Percentiles rank a stretch among this genome's conserved stretches.
Conservation (phyloP, 2,329 filamentous ascomycete genomes). For the Arthrobotrys sphaeroides region DNA sequence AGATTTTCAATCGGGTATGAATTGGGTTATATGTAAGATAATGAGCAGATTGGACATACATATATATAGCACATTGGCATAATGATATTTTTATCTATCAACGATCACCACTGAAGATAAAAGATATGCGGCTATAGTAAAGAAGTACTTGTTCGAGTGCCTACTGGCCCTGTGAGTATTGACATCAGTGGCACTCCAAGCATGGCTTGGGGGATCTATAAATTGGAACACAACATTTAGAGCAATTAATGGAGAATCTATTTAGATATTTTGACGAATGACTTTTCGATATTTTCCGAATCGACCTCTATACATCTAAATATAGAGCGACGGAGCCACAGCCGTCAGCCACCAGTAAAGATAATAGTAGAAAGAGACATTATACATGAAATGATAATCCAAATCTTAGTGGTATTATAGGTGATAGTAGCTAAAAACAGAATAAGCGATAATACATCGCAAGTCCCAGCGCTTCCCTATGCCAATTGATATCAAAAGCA, state of each 20-base stretch:
- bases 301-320: too few species aligned
- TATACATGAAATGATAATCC: constrained; percentile 1
- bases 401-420: constrained; percentile 2
- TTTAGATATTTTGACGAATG: too few species aligned
- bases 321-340: background rate
- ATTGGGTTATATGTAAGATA: constrained; percentile 14
- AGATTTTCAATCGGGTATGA: background rate
- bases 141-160: too few species aligned
- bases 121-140: constrained; percentile 3
- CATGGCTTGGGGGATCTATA: too few species aligned
- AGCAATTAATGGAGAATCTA: too few species aligned
- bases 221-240: too few species aligned
- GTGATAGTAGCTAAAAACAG: constrained; percentile 29
- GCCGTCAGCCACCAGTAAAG: constrained; percentile 9
- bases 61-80: background rate
- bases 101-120: background rate
- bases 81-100: background rate
- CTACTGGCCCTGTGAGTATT: too few species aligned
- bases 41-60: background rate
- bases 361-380: too few species aligned
- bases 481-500: constrained; percentile 15
- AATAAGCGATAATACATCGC: constrained; percentile 24
- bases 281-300: too few species aligned
- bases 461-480: constrained; percentile 12
- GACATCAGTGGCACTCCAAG: too few species aligned